Base-by-base conservation (phyloP, 169 alveolate species). In the Plasmodium berghei region DNA sequence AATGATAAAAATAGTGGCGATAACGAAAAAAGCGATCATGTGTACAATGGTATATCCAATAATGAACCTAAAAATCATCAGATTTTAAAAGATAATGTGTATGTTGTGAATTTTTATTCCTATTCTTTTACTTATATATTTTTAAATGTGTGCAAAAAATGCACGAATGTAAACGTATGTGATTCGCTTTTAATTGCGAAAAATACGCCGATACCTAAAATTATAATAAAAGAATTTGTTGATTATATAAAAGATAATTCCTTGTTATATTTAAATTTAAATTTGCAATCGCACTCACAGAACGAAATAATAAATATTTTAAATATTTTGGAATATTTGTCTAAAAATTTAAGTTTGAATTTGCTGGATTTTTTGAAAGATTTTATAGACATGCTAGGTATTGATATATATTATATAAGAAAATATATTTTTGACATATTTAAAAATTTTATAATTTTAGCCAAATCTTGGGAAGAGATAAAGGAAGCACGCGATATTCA, bases 201-300 rank as follows among this genome's bases (percentile, higher is more conserved):
- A 66, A 93, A 90, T 42, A 71, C 93, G 4, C 72, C 73, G 8
- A 90, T 93, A 9, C 93, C 94, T 42, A 54, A 20, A 54, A 70
- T 72, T 20, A 70, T 93, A 16, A 75, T 93, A 42, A 92, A 89
- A 69, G 96, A 93, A 63, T 66, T 92, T 26, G 56, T 89, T 22
- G 62, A 72, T 34, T 48, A 63, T 34, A 55, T 92, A 49, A 87
- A 88, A 80, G 95, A 93, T 14, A 70, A 67, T 71, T 85, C 91
- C 54, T 59, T 90, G 18, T 54, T 92, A 16, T 94, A 92, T 63
- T 49, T 87, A 54, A 73, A 72, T 48, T 80, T 91, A 14, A 89
- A 92, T 48, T 67, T 70, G 12, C 90, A 83, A 24, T 40, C 86
- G 22, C 90, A 70, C 14, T 28, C 67, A 45, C 90, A 83, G 34